Base-by-base conservation (phyloP, 768 basidiomycete genomes). In the Pulveroboletus sp. region DNA sequence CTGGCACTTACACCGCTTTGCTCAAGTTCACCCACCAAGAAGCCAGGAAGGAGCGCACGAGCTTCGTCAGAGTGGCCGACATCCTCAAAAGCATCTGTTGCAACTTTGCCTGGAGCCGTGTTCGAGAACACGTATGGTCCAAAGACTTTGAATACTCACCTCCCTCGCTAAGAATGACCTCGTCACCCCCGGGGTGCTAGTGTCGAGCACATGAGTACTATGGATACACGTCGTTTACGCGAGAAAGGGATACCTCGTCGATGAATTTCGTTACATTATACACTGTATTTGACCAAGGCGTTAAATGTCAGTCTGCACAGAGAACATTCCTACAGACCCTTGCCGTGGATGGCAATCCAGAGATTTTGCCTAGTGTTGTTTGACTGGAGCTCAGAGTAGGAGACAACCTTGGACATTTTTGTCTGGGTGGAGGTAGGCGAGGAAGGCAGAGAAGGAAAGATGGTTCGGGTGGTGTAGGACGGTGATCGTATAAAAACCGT, bases 51-150 rank as follows among this genome's bases (percentile, higher is more conserved):
- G 51, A 94, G 78, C 11, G 77, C 86, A 46, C 96, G 85, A 24
- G 96, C 96, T 72, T 99, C 96, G 60, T 98, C 95, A 1, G 94
- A 97, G 79, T 98, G 96, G 28, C 96, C 96, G 28, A 99, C 95
- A 68, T 99, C 96, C 73, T 98, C 95, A 64, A 99, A 99, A 6
- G 96, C 93, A 64, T 97, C 96, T 31, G 95, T 94, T 21, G 95
- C 94, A 68, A 98, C 93, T 68, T 88, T 85, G 60, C 89, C 93
- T 94, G 70, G 17, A 54, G 56, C 35, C 44, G n/a, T 41, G n/a
- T 52, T 46, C 30, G 40, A 14, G 21, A 27, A 49, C 21, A 15
- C 28, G 43, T 21, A 28, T 38, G 30, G 30, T 32, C 32, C 50
- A 51, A 33, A 18, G 37, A 53, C 24, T 17, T 49, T 56, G 40